phyloP scores from a whole-genome alignment of 106 monocot genomes.

The Ottelia alismoides region DNA sequence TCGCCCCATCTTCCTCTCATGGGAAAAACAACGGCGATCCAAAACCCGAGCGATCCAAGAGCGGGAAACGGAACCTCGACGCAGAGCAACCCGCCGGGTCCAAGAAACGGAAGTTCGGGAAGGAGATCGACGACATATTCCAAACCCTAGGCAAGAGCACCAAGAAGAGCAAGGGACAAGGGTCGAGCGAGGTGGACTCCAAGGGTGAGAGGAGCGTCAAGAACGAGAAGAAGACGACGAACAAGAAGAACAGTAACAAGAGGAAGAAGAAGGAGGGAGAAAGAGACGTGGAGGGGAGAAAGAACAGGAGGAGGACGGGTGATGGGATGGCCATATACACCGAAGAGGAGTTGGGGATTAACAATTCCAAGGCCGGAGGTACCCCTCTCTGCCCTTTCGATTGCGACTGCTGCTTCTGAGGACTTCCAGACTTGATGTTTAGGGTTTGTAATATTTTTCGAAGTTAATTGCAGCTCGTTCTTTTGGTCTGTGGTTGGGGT shows the following conservation, averaged over 20 bases:
- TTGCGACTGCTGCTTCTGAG: constrained; percentile 68
- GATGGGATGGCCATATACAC: constrained; percentile 67
- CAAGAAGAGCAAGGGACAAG: not conserved
- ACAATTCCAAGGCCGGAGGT: constrained; percentile 48
- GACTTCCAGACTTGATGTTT: too few relatives aligned
- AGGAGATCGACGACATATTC: constrained; percentile 26
- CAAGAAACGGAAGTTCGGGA: constrained; percentile 2
- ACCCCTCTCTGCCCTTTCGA: constrained; percentile 76
- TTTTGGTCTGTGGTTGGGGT: too few relatives aligned
- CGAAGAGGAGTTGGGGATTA: constrained; percentile 42
- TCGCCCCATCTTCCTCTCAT: not conserved
- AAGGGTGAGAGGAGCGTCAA: not conserved
- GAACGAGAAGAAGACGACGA: not conserved
- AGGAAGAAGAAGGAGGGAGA: constrained; percentile 5
- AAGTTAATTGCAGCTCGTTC: too few relatives aligned
- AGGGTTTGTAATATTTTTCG: too few relatives aligned
- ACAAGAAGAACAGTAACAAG: not conserved
- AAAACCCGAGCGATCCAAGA: not conserved
- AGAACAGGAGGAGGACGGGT: constrained; percentile 31
- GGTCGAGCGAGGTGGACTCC: not conserved
- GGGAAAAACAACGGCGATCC: not conserved
- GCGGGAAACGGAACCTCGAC: not conserved
- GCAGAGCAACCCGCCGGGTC: not conserved
- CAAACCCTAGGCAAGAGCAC: not conserved
- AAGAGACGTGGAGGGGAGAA: not conserved